phyloP scores from a whole-genome alignment of 2,329 filamentous ascomycete genomes.

The Ascochyta koolunga region DNA sequence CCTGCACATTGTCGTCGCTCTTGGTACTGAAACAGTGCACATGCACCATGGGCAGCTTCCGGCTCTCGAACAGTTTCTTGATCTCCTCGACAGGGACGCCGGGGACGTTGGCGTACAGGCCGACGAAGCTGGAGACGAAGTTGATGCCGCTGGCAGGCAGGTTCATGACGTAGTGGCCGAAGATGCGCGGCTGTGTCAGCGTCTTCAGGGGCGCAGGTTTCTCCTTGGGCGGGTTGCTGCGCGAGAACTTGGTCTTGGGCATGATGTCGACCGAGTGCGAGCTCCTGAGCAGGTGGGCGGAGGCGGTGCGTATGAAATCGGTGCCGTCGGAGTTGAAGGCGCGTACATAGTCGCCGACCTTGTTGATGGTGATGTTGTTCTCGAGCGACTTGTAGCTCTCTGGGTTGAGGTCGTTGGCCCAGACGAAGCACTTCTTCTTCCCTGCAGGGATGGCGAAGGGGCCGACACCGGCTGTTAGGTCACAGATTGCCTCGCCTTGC shows the following conservation, averaged over 20 bases:
- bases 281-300: constrained; percentile 61
- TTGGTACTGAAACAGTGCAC: constrained; percentile 94
- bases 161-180: constrained; percentile 98
- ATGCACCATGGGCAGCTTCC: constrained; percentile 79
- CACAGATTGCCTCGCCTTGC: constrained; percentile 86
- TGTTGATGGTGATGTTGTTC: constrained; percentile 76
- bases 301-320: constrained; percentile 76
- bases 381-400: constrained; percentile 78
- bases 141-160: constrained; percentile 87
- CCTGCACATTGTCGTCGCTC: constrained; percentile 72
- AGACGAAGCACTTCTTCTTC: constrained; percentile 88
- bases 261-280: constrained; percentile 58
- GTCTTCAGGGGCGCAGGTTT: constrained; percentile 45
- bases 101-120: constrained; percentile 72
- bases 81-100: constrained; percentile 30
- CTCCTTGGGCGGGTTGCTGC: constrained; percentile 26
- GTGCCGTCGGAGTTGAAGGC: constrained; percentile 84
- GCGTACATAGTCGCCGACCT: constrained; percentile 73
- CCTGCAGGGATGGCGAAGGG: constrained; percentile 93
- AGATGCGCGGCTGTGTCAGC: constrained; percentile 68
- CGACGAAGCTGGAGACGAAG: constrained; percentile 79
- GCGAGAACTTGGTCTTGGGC: constrained; percentile 42
- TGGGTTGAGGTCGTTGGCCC: constrained; percentile 96
- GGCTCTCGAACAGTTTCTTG: constrained; percentile 48
- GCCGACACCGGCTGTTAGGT: constrained; percentile 97